Base-by-base conservation (phyloP, 768 basidiomycete species). In the Clitopilus hobsonii region DNA sequence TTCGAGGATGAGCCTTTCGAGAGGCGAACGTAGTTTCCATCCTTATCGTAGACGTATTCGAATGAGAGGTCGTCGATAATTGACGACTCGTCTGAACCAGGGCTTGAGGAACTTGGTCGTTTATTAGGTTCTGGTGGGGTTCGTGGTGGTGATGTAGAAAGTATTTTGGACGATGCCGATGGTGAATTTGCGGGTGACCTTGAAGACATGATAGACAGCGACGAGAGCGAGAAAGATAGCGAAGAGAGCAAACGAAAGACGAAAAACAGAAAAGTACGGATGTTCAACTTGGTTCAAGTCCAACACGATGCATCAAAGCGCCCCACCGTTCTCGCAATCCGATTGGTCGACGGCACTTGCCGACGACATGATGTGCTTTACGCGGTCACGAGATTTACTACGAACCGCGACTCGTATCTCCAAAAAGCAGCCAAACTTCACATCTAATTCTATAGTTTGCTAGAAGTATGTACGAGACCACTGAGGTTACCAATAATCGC, bases 41-140 rank as follows among this genome's bases (percentile, higher is more conserved):
- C 71, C 10, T 74, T 70, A 69, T 83, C 81, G 41, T 71, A 73
- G 58, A 80, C 74, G 56, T 85, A 88, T 60, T 84, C 82, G 66
- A 88, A 86, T 6, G 83, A 85, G 51, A 86, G 78, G 61, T 86
- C 85, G 51, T 81, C 78, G 57, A 83, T 81, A 53, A 81, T 70
- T 11, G 80, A 81, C 1, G 82, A 82, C 58, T 83, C 83, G 63
- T 85, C 83, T 22, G 83, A 84, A 53, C 69, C 65, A 2, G 76
- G 69, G 2, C 70, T 65, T n/a, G 66, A 65, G 2, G 61, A 56
- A 56, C 56, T 71, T 58, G 49, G 70, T 60, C 53, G 67, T 60
- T 51, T 67, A 61, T 67, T 61, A 56, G 54, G 25, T 51, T 74
- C 66, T 49, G 65, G 58, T n/a, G 77, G 75, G 2, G 78, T 77